These are phyloP conservation scores for Botrytis fabae DNA, from an alignment of 2,329 filamentous ascomycete species.

Conservation along the genomic window DNA sequence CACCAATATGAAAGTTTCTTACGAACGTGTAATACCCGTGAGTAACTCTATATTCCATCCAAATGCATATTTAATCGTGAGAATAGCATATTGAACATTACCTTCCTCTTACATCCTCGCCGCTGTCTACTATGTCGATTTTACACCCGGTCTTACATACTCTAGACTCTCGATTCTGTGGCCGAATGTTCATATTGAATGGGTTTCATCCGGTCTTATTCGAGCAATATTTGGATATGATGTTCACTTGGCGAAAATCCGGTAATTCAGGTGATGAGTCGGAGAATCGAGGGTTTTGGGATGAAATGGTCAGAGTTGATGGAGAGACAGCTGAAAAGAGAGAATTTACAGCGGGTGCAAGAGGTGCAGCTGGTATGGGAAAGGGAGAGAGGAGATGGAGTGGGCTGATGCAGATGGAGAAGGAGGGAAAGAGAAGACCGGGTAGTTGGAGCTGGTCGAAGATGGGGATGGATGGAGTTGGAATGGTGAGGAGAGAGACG, in stretches of 20 bases:
- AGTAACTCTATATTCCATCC: background rate
- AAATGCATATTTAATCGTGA: background rate
- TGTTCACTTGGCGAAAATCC: slow-evolving; percentile 10
- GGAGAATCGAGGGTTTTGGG: slow-evolving; percentile 15
- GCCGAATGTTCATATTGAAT: slow-evolving; percentile 41
- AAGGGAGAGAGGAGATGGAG: slow-evolving; percentile 16
- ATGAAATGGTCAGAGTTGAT: slow-evolving; percentile 27
- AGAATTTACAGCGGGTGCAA: slow-evolving; percentile 28
- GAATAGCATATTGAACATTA: slow-evolving; percentile 78
- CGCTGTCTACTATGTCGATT: slow-evolving; percentile 61
- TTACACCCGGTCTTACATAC: slow-evolving; percentile 63
- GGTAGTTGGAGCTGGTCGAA: slow-evolving; percentile 16
- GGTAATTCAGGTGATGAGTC: background rate
- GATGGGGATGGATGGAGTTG: slow-evolving; percentile 21
- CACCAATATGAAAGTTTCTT: slow-evolving; percentile 10
- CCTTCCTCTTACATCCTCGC: slow-evolving; percentile 53
- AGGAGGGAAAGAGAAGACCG: slow-evolving; percentile 16
- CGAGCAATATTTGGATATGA: slow-evolving; percentile 25
- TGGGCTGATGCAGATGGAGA: slow-evolving; percentile 6
- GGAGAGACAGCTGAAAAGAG: slow-evolving; percentile 27
- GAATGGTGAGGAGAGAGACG: slow-evolving; percentile 7
- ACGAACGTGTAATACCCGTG: slow-evolving; percentile 24
- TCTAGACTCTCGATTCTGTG: slow-evolving; percentile 24
- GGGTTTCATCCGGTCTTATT: slow-evolving; percentile 24
- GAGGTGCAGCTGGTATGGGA: background rate